These are phyloP conservation scores for Silene coronaria DNA, from an alignment of 179 eudicot species.

Conservation along the genomic window DNA sequence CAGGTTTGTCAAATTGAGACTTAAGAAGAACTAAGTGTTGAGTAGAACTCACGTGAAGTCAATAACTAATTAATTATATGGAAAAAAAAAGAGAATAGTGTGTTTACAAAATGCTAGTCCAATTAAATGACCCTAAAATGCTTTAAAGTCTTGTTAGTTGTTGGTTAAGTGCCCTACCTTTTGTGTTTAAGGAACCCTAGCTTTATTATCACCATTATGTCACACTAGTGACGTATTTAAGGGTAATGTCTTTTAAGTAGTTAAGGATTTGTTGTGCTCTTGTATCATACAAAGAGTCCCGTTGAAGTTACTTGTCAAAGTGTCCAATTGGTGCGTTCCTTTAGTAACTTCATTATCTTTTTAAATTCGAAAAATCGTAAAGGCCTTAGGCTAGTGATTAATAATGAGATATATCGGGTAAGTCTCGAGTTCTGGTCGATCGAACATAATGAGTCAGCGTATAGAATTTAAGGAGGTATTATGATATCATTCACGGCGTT, in stretches of 20 bases:
- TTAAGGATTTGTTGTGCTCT: not conserved
- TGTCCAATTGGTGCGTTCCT: not conserved
- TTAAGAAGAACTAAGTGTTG: not conserved
- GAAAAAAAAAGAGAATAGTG: not conserved
- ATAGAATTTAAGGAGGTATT: too few relatives aligned
- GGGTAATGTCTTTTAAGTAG: not conserved
- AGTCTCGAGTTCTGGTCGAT: too few relatives aligned
- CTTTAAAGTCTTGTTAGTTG: conserved; percentile 8
- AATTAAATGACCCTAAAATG: not conserved
- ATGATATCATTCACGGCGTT: too few relatives aligned
- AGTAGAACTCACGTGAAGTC: not conserved
- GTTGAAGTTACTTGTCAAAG: not conserved
- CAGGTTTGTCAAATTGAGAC: not conserved
- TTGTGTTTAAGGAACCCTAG: not conserved
- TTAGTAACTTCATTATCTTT: too few relatives aligned
- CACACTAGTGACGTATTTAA: conserved; percentile 7
- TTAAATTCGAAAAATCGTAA: too few relatives aligned
- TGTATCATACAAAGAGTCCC: not conserved
- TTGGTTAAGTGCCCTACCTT: not conserved
- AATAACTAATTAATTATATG: not conserved
- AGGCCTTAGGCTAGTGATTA: too few relatives aligned
- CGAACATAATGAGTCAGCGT: too few relatives aligned
- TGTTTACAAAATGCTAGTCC: not conserved
- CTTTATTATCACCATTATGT: not conserved
- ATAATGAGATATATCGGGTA: too few relatives aligned